Evolutionary conservation across 192 early-diverging fungal species (phyloP).

Genomic region (Haplosporangium gracile): DNA sequence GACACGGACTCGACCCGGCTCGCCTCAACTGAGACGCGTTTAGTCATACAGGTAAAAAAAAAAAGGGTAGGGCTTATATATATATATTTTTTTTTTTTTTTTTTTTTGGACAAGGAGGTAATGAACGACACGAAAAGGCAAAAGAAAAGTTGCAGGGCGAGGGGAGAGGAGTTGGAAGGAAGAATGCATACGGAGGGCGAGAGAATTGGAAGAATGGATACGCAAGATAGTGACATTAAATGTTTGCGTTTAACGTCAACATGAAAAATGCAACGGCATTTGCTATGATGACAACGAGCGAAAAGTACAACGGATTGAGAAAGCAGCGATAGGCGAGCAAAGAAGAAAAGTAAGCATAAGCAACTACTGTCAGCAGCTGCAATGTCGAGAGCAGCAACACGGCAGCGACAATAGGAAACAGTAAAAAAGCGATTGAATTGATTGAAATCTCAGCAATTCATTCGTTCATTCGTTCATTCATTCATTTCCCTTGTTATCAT

Average conservation of each 20-base stretch:
- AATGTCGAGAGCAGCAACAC: neutral
- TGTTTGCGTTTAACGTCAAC: too few species aligned
- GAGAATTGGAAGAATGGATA: conserved; percentile 1
- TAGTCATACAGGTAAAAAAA: neutral
- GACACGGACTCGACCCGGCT: neutral
- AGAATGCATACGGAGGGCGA: neutral
- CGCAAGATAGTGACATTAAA: neutral
- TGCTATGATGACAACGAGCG: too few species aligned
- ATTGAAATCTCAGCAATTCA: conserved; percentile 14
- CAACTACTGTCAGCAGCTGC: neutral
- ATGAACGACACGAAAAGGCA: neutral
- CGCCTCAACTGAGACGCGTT: neutral
- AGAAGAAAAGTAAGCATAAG: neutral
- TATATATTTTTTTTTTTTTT: neutral
- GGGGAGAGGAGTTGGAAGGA: neutral
- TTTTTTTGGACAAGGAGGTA: neutral
- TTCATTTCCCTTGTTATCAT: neutral
- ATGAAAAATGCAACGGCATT: too few species aligned
- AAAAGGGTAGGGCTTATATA: neutral
- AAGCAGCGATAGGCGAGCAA: neutral
- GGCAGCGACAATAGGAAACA: neutral
- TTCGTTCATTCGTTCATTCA: neutral
- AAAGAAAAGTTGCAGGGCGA: neutral
- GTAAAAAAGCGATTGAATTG: neutral
- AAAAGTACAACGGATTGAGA: neutral